Percentiles rank a stretch among this genome's conserved stretches.
Evolutionary conservation across 345 rosid genomes (phyloP).

Genomic region (Gossypioides kirkii): DNA sequence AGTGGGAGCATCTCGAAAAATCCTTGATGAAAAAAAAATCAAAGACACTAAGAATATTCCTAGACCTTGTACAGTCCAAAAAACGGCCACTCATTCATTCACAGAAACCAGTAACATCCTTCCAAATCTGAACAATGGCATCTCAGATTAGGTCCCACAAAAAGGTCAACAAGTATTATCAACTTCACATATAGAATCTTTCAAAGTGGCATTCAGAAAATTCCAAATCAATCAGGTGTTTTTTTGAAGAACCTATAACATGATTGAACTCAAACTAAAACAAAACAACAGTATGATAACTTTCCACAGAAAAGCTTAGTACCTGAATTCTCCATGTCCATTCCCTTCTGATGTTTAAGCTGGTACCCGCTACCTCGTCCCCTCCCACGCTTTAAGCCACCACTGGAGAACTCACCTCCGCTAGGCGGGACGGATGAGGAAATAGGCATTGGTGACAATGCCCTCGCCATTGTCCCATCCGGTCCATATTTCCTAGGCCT

Average conservation of each 20-base stretch:
- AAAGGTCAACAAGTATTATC: conserved; percentile 20
- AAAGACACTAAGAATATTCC: conserved; percentile 28
- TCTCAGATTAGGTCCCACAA: conserved; percentile 25
- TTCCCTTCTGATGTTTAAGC: conserved; percentile 44
- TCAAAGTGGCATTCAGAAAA: conserved; percentile 11
- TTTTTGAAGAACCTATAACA: conserved; percentile 10
- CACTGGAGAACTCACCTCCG: conserved; percentile 38
- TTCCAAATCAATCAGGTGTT: conserved; percentile 8
- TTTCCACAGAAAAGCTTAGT: conserved; percentile 4
- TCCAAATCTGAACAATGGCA: conserved; percentile 23
- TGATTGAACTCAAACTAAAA: neutral
- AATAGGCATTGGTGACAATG: conserved; percentile 52
- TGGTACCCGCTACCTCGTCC: conserved; percentile 40
- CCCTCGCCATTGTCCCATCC: conserved; percentile 43
- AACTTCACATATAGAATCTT: conserved; percentile 23
- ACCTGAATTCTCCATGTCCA: conserved; percentile 50
- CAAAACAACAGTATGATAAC: neutral
- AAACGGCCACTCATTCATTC: conserved; percentile 18
- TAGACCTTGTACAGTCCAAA: conserved; percentile 3
- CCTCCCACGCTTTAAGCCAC: conserved; percentile 43
- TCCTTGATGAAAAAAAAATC: conserved; percentile 14
- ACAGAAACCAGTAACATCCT: conserved; percentile 19
- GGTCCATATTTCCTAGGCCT: conserved; percentile 81
- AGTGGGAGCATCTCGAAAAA: conserved; percentile 13
- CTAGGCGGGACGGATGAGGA: conserved; percentile 42